Evolutionary conservation across 2,329 filamentous ascomycete genomes (phyloP).

Genomic region (Ceratocystis cubensis): DNA sequence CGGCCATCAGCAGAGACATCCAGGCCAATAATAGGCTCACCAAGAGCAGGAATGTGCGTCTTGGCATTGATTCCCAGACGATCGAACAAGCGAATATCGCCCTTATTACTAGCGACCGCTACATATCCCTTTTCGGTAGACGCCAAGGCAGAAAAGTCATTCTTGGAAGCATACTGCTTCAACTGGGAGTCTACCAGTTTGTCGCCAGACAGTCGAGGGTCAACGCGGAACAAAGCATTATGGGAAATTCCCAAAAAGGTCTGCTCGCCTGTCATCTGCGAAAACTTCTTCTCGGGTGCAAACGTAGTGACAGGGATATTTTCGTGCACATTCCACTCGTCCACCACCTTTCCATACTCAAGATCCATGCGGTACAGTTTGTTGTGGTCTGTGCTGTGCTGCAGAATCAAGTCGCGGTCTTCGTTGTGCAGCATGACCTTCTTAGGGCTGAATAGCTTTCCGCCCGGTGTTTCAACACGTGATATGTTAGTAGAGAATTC

Average conservation of each 20-base stretch:
- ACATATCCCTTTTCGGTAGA: slow-evolving; percentile 96
- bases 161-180: slow-evolving; percentile 95
- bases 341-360: slow-evolving; percentile 93
- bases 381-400: slow-evolving; percentile 72
- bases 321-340: slow-evolving; percentile 97
- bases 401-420: slow-evolving; percentile 78
- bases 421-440: slow-evolving; percentile 95
- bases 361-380: slow-evolving; percentile 95
- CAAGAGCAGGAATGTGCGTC: slow-evolving; percentile 88
- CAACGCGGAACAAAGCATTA: slow-evolving; percentile 87
- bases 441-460: slow-evolving; percentile 80
- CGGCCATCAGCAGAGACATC: slow-evolving; percentile 92
- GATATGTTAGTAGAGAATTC: slow-evolving; percentile 97
- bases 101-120: slow-evolving; percentile 93
- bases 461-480: slow-evolving; percentile 78
- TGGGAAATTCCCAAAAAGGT: slow-evolving; percentile 87
- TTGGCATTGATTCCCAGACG: slow-evolving; percentile 94
- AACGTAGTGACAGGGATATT: slow-evolving; percentile 88
- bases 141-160: slow-evolving; percentile 86
- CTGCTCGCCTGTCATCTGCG: slow-evolving; percentile 90
- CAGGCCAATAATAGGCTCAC: slow-evolving; percentile 86
- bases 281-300: slow-evolving; percentile 92
- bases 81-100: slow-evolving; percentile 92
- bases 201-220: slow-evolving; percentile 76
- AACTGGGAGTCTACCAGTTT: slow-evolving; percentile 88